Base-by-base conservation (phyloP, 768 basidiomycete genomes). In the Daedaleopsis nitida region DNA sequence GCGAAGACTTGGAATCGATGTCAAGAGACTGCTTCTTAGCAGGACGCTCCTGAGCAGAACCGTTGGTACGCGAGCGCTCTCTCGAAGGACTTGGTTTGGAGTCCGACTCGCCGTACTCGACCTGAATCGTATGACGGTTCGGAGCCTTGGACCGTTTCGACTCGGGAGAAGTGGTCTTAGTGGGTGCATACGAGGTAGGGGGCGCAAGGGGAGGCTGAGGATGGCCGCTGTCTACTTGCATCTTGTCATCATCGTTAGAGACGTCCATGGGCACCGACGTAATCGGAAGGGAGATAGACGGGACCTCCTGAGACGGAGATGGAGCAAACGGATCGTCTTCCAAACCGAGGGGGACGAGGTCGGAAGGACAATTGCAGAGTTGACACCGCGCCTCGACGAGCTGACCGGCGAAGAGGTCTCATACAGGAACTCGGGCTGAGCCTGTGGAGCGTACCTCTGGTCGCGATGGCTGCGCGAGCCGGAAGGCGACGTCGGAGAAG, bases 41-140 rank as follows among this genome's bases (percentile, higher is more conserved):
- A 5, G 57, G 13, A n/a, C 58, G 64, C 42, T 63, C 63, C 23
- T 52, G 14, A 12, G 44, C 37, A 12, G 58, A 38, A 1, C 63
- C 60, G 21, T 63, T 67, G 34, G 52, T 43, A 1, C 48, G 57
- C 1, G 63, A 12, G 4, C 64, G 55, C 32, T 69, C 57, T 37
- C 55, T 58, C 21, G 64, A 47, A 5, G 64, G 58, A 35, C 65
- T 58, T 13, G 49, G 60, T 45, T 67, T 69, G 2, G 69, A 65
- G n/a, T 72, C 72, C 6, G 82, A 82, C 57, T 88, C 87, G 59
- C 89, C 91, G 68, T 98, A 98, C 75, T 99, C 97, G 60, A 98
- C 90, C 73, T 98, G 97, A 50, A 98, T 92, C 11, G 97, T 98
- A 74, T 98, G 95, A 52, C 94, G 80, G 74, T 91, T 88, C 55